Percentiles rank a stretch among this genome's conserved stretches.
phyloP scores from a whole-genome alignment of 202 grass and related monocot genomes.

The Saccharum hybrid region DNA sequence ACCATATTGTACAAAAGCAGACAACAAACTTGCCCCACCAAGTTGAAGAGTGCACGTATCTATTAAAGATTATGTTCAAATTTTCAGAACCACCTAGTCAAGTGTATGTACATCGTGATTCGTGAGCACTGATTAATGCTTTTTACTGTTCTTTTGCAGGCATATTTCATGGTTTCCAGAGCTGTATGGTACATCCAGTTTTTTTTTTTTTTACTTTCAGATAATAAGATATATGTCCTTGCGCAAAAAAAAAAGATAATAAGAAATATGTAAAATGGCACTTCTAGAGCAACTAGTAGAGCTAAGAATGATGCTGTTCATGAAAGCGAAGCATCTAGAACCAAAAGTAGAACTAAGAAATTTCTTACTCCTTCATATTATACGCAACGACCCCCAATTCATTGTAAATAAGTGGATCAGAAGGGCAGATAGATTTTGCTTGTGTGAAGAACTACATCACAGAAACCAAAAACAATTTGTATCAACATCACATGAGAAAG shows the following conservation, averaged over 20 bases:
- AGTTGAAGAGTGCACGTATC: neutral
- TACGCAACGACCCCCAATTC: slow-evolving; percentile 95
- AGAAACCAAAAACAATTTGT: slow-evolving; percentile 57
- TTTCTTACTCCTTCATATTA: slow-evolving; percentile 96
- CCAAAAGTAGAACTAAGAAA: slow-evolving; percentile 25
- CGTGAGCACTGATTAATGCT: neutral
- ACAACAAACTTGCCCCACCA: slow-evolving; percentile 5
- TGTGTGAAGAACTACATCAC: slow-evolving; percentile 87
- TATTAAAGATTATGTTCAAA: neutral
- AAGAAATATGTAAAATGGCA: slow-evolving; percentile 23
- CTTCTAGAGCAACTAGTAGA: slow-evolving; percentile 30
- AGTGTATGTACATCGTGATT: slow-evolving; percentile 33
- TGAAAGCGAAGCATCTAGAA: slow-evolving; percentile 30
- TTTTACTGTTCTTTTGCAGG: slow-evolving; percentile 16
- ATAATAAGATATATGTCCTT: too few relatives aligned
- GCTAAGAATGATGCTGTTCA: slow-evolving; percentile 18
- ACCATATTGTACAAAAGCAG: slow-evolving; percentile 24
- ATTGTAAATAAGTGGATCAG: slow-evolving; percentile 95
- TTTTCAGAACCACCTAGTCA: slow-evolving; percentile 19
- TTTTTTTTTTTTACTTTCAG: neutral
- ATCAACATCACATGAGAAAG: slow-evolving; percentile 19
- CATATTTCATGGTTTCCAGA: slow-evolving; percentile 8
- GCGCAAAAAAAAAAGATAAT: neutral
- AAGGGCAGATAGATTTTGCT: slow-evolving; percentile 89
- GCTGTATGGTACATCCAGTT: slow-evolving; percentile 6